Evolutionary conservation across 768 basidiomycete species (phyloP).

Genomic region (Pisolithus sp.): DNA sequence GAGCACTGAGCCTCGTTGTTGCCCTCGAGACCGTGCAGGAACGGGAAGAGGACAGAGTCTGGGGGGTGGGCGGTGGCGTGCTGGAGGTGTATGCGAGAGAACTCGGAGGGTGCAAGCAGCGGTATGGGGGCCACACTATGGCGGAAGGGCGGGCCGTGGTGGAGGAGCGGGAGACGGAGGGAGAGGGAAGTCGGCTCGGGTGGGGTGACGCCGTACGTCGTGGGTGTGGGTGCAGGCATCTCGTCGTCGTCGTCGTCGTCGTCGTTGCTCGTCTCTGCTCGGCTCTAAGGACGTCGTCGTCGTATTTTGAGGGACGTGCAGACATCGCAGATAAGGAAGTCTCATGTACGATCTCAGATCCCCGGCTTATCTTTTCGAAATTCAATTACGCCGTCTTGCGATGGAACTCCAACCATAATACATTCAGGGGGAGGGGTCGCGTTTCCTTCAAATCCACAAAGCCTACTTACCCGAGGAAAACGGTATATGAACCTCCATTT

Average conservation of each 20-base stretch:
- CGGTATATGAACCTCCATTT: no score
- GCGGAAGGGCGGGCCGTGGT: constrained; percentile 9
- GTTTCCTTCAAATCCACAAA: no score
- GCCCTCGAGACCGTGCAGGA: constrained; percentile 82
- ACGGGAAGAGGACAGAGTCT: constrained; percentile 81
- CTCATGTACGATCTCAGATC: neutral
- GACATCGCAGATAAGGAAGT: constrained; percentile 1
- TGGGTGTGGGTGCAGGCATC: neutral
- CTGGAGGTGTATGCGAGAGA: constrained; percentile 55
- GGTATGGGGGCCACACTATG: constrained; percentile 33
- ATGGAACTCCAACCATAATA: neutral
- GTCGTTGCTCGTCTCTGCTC: neutral
- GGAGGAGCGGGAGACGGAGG: constrained; percentile 14
- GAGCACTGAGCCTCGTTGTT: constrained; percentile 72
- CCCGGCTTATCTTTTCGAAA: neutral
- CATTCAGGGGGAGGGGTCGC: neutral
- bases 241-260: neutral
- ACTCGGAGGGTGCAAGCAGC: constrained; percentile 39
- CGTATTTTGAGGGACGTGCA: neutral
- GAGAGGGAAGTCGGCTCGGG: constrained; percentile 11
- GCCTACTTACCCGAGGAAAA: no score
- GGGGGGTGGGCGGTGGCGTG: constrained; percentile 67
- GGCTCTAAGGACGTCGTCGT: neutral
- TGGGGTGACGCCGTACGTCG: constrained; percentile 2
- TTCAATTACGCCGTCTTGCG: neutral